phyloP scores from a whole-genome alignment of 108 stramenopile genomes.

The Nitzschia sp. region DNA sequence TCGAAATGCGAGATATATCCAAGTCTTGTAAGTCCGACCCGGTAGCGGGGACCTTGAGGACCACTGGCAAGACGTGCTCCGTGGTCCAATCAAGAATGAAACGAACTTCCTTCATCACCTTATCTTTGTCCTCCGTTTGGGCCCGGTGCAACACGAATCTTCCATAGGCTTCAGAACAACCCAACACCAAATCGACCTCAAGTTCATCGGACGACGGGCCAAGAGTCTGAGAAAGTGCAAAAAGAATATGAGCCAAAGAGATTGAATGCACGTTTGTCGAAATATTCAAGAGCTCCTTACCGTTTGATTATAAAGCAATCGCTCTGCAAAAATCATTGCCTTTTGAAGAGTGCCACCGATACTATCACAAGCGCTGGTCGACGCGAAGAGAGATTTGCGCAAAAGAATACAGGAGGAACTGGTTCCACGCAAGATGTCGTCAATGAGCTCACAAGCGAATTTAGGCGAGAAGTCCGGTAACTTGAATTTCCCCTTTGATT shows the following conservation, averaged over 20 bases:
- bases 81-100: slow-evolving; percentile 64
- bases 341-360: slow-evolving; percentile 31
- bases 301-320: slow-evolving; percentile 18
- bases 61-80: slow-evolving; percentile 53
- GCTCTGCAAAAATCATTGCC: slow-evolving; percentile 38
- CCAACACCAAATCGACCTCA: slow-evolving; percentile 39
- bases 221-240: not conserved
- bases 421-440: slow-evolving; percentile 26
- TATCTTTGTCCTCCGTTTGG: slow-evolving; percentile 33
- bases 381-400: slow-evolving; percentile 29
- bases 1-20: slow-evolving; percentile 65
- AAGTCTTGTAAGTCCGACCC: slow-evolving; percentile 51
- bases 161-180: slow-evolving; percentile 59
- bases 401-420: slow-evolving; percentile 18
- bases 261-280: not conserved
- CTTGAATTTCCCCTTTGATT: not conserved
- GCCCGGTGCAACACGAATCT: slow-evolving; percentile 70
- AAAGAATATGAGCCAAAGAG: not conserved
- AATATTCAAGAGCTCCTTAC: not conserved
- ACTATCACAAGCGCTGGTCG: slow-evolving; percentile 12
- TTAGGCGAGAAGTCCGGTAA: slow-evolving; percentile 29
- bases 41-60: slow-evolving; percentile 20
- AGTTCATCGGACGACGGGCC: slow-evolving; percentile 11
- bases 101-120: slow-evolving; percentile 25
- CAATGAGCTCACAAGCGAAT: slow-evolving; percentile 27